Evolutionary conservation across 169 alveolate genomes (phyloP), one percentile per base, ranked within the genome.

Genomic region (Cryptosporidium ubiquitum): DNA sequence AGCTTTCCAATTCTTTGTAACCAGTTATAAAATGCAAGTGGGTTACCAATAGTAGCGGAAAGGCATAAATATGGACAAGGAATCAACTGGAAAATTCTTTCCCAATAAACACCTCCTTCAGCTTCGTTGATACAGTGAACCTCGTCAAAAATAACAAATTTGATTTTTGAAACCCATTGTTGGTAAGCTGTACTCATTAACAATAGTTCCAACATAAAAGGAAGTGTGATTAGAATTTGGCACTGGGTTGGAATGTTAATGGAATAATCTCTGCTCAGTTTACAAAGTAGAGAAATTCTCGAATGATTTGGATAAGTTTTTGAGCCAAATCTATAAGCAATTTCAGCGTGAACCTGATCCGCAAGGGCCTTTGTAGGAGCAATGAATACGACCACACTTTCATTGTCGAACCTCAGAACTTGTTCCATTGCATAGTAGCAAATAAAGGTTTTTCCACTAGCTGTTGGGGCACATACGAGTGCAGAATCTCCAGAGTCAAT

Each of bases 361-460:
- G 97, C 97, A 75, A 96, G 92, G 5, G 98, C 97, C 42, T 93
- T 95, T 69, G 94, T 94, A 5, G 98, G 98, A 12, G 98, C 96
- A 55, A 96, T 96, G 92, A 94, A 96, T 16, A 95, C 95, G 6
- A 96, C 97, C 14, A 94, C 92, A 84, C 97, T 95, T 31, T 94
- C 97, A 85, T 95, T 95, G 60, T 95, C 97, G 40, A 84, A 57
- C 31, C 97, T 70, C 86, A 95, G 69, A 12, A 94, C 97, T 47
- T 95, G 94, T 66, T 96, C 98, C 98, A 96, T 96, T 60, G 97
- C 97, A 92, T 96, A 96, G 92, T 95, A 96, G 70, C 98, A 96
- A 71, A 96, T 95, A 93, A 93, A 96, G 6, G 98, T 96, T 86
- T 96, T 96, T 31, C 98, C 98, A 55, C 97, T 94, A 18, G 98